Percentiles rank a stretch among this genome's conserved stretches.
phyloP scores from a whole-genome alignment of 2,329 filamentous ascomycete genomes.

The Hymenoscyphus repandus region DNA sequence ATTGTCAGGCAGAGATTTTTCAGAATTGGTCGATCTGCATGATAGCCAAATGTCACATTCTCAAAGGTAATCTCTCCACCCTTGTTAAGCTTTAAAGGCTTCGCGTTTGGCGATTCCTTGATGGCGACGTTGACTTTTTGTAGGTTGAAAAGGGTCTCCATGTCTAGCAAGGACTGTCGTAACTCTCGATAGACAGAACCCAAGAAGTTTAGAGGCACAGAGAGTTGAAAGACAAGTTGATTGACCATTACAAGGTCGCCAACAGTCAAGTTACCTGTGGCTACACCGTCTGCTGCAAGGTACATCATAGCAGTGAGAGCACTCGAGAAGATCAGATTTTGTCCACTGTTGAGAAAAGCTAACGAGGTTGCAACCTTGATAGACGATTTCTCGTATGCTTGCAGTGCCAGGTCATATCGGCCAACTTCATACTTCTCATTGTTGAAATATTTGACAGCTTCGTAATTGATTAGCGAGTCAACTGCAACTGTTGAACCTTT shows the following conservation, averaged over 20 bases:
- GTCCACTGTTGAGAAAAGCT: constrained; percentile 86
- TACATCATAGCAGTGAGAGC: constrained; percentile 98
- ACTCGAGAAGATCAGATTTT: constrained; percentile 95
- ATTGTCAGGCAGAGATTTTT: constrained; percentile 82
- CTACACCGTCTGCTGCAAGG: constrained; percentile 84
- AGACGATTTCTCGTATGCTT: constrained; percentile 84
- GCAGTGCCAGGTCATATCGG: constrained; percentile 82
- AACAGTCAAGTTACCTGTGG: constrained; percentile 74
- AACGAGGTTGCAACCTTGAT: constrained; percentile 96
- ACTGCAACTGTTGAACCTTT: constrained; percentile 91
- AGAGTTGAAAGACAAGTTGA: constrained; percentile 96
- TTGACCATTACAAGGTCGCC: constrained; percentile 99
- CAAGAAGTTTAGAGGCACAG: constrained; percentile 92
- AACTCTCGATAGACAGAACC: constrained; percentile 97
- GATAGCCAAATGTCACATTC: constrained; percentile 92
- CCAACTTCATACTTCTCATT: constrained; percentile 93
- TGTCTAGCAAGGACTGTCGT: constrained; percentile 88
- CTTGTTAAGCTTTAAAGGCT: constrained; percentile 62
- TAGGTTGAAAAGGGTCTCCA: constrained; percentile 96
- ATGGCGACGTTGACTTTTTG: constrained; percentile 94
- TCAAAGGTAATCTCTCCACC: constrained; percentile 92
- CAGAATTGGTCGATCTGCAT: constrained; percentile 79
- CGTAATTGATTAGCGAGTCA: constrained; percentile 96
- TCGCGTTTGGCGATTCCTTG: constrained; percentile 69
- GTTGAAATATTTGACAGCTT: constrained; percentile 99